Conservation (phyloP, 352 stramenopile species). For the Globisporangium barbulae region DNA sequence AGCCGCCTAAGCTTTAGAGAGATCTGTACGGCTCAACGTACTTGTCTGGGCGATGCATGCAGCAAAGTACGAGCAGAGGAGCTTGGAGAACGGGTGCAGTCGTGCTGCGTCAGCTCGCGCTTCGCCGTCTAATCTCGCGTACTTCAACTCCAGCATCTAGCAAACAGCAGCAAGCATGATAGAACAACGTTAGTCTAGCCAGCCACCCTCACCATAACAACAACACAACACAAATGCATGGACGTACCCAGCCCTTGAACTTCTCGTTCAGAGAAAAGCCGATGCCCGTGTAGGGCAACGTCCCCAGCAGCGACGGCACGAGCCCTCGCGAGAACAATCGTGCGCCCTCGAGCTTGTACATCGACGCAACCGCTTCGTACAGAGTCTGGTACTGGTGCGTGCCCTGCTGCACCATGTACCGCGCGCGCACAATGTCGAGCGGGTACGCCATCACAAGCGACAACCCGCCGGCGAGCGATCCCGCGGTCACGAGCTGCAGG, state of each 20-base stretch:
- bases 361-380: constrained; percentile 58
- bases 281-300: constrained; percentile 85
- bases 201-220: not conserved
- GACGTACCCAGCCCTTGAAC: constrained; percentile 73
- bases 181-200: not conserved
- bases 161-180: not conserved
- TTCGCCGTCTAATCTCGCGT: constrained; percentile 28
- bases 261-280: constrained; percentile 81
- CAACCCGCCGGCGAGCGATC: constrained; percentile 66
- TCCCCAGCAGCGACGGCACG: constrained; percentile 75
- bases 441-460: constrained; percentile 78
- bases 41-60: constrained; percentile 83
- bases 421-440: constrained; percentile 75
- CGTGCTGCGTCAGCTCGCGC: constrained; percentile 18
- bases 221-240: not conserved
- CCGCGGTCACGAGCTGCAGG: constrained; percentile 63
- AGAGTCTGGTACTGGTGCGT: constrained; percentile 74
- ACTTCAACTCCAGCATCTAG: constrained; percentile 51
- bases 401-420: constrained; percentile 86
- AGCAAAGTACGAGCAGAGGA: constrained; percentile 81
- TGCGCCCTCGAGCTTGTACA: constrained; percentile 73
- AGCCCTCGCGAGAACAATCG: constrained; percentile 71
- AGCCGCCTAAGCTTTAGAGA: not conserved
- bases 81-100: constrained; percentile 76
- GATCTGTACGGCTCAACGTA: constrained; percentile 23